Percentiles rank a stretch among this genome's conserved stretches.
Conservation (phyloP, 345 rosid species). For the Tarenaya hassleriana region DNA sequence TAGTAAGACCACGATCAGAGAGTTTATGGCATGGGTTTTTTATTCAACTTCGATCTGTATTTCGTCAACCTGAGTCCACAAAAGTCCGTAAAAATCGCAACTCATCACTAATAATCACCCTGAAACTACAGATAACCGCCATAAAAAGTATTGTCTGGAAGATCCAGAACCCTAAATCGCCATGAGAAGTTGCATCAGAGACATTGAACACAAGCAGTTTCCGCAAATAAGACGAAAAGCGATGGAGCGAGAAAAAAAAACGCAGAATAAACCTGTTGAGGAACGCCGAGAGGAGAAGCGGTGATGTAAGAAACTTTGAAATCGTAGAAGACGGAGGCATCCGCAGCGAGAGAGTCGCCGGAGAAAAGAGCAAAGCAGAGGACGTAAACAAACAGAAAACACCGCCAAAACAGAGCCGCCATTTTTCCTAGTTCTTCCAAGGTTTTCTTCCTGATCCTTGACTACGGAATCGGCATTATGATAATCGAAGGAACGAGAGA, state of each 20-base stretch:
- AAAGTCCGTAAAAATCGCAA: not conserved
- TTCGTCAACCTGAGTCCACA: too few relatives aligned
- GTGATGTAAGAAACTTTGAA: slow-evolving; percentile 60
- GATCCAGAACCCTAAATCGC: slow-evolving; percentile 1
- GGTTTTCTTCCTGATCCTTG: not conserved
- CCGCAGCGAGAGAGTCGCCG: slow-evolving; percentile 44
- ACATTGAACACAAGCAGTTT: not conserved
- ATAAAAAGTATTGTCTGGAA: not conserved
- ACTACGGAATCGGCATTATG: slow-evolving; percentile 2
- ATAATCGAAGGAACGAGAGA: not conserved
- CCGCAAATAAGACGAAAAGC: not conserved
- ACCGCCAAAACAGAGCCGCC: slow-evolving; percentile 25
- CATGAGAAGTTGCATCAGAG: not conserved
- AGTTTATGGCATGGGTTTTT: too few relatives aligned
- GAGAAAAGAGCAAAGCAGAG: slow-evolving; percentile 41
- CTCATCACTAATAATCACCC: slow-evolving; percentile 5
- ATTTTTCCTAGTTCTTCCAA: not conserved
- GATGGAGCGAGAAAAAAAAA: slow-evolving; percentile 4
- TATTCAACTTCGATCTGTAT: too few relatives aligned
- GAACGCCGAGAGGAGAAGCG: slow-evolving; percentile 76
- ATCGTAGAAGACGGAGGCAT: slow-evolving; percentile 48
- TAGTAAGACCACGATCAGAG: too few relatives aligned
- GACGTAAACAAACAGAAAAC: slow-evolving; percentile 24
- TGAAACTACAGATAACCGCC: slow-evolving; percentile 1
- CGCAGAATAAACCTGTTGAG: slow-evolving; percentile 57